Evolutionary conservation across 1,284 basidiomycete genomes (phyloP), one percentile per base, ranked within the genome.

Genomic region (Trametes hirsuta): DNA sequence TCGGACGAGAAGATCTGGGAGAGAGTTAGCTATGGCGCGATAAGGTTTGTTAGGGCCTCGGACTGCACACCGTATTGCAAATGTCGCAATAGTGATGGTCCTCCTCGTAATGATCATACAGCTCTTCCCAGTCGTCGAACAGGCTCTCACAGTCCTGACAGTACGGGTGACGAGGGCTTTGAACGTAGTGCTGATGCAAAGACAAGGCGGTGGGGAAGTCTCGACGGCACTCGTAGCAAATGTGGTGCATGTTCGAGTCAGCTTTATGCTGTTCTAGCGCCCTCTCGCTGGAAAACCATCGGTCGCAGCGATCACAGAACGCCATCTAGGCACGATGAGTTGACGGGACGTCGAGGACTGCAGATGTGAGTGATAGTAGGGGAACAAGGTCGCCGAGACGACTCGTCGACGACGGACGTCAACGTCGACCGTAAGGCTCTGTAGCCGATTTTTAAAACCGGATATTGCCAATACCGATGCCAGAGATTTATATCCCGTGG

Each of bases 151-250:
- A 75, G 2, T 51, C 44, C 21, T 48, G 45, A 55, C 74, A 75
- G 50, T 68, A 74, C 34, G 53, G 36, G 51, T 74, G 74, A 2
- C 40, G 22, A 2, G 64, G 51, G 54, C 70, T 73, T 21, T 46
- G 42, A 11, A 34, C 37, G 34, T 37, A 35, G 46, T 72, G 71
- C 58, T 69, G 60, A 3, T 39, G 47, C n/a, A 66, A 53, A 8
- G 42, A 60, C 18, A 12, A 11, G 5, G 54, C 30, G n/a, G 61
- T 55, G 10, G 56, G 46, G 47, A 70, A 70, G 46, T 67, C 64
- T 22, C 40, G 55, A 47, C 59, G 55, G 66, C 79, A 81, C 2
- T 70, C 59, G 30, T 69, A 39, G 67, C 80, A 82, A 36, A 74
- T 59, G 50, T 73, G 52, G 45, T 79, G 77, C 10, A 37, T 51